A percentile compares a stretch with the other conserved stretches of the same genome.
These are phyloP conservation scores for Coemansia sp. DNA, from an alignment of 192 early-diverging fungal species.

Conservation along the genomic window DNA sequence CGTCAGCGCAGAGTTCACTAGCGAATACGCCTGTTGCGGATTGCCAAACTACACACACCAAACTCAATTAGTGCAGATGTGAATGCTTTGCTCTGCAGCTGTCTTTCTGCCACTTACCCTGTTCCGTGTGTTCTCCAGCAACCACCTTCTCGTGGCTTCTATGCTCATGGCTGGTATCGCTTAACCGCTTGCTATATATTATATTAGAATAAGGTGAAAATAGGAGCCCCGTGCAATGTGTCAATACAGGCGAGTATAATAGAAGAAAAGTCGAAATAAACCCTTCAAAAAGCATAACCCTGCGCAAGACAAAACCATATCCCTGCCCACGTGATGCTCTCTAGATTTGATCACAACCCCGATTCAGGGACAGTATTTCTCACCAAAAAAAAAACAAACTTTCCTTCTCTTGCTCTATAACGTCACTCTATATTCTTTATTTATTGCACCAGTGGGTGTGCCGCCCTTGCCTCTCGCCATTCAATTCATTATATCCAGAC, in stretches of 20 bases:
- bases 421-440: background rate
- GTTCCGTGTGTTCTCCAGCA: constrained; percentile 40
- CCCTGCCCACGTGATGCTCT: background rate
- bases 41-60: constrained; percentile 30
- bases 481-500: background rate
- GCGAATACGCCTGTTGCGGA: constrained; percentile 23
- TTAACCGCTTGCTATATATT: background rate
- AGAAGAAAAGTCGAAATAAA: background rate
- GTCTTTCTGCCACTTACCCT: constrained; percentile 25
- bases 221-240: background rate
- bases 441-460: background rate
- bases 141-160: constrained; percentile 40
- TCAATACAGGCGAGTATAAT: background rate
- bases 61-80: background rate
- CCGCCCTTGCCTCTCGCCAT: background rate
- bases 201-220: background rate
- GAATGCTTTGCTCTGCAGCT: background rate
- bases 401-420: background rate
- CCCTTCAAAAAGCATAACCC: background rate
- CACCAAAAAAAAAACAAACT: background rate
- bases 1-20: constrained; percentile 30
- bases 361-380: background rate
- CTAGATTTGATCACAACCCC: background rate
- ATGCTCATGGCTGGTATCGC: constrained; percentile 14
- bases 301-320: background rate